Evolutionary conservation across 2,329 filamentous ascomycete genomes (phyloP), one percentile per base, ranked within the genome.

Genomic region (Diaporthe batatas): DNA sequence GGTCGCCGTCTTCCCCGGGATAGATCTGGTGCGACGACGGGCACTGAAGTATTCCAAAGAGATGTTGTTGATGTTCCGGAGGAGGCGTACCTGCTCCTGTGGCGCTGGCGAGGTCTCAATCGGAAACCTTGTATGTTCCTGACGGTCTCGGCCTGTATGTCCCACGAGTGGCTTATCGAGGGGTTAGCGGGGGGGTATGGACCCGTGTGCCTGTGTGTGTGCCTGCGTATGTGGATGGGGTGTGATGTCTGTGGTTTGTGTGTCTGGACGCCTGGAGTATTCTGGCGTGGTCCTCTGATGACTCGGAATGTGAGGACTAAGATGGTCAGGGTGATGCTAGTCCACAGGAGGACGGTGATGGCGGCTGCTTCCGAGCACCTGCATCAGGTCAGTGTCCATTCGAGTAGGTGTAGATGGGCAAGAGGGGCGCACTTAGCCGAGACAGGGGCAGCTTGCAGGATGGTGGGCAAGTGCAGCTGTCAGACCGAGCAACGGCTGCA

Each of bases 391-490:
- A 44, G 57, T 36, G 62, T 42, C 55, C 32, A 53, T 53, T 39
- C 54, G 42, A 29, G 11, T 34, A 32, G 23, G 39, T 25, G 55
- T 53, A n/a, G 59, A 64, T 53, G 25, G 59, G 42, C 21, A 47
- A n/a, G 64, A 55, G 36, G 36, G 53, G 55, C 44, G 51, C 42
- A 42, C 51, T 44, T 70, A 69, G 34, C 65, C 57, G 67, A 62
- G 70, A 68, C 70, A 72, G 42, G 67, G 49, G 39, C 34, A 34
- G 42, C 49, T 49, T 72, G 57, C 70, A 70, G 65, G 57, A 71
- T 55, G 49, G 54, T 54, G 55, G 55, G 47, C 32, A 44, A 32
- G 39, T 65, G 70, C 65, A 68, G 70, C 51, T 72, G 64, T 62
- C 51, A 70, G 55, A 68, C 21, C 34, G 32, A 53, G 44, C 23